These are phyloP conservation scores for Chaetomium sp. DNA, from an alignment of 2,329 filamentous ascomycete genomes.

Conservation along the genomic window DNA sequence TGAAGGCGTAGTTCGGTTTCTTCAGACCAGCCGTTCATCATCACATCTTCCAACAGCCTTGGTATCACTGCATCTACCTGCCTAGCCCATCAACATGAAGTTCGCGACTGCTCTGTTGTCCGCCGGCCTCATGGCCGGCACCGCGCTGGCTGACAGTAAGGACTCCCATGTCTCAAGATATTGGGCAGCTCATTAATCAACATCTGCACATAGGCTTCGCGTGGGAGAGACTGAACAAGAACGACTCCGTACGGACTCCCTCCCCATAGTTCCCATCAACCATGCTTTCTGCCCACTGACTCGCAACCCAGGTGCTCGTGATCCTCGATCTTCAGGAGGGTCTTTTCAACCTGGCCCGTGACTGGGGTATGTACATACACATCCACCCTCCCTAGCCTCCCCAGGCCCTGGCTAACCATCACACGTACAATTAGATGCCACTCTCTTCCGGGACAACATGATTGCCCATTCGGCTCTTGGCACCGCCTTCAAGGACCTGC, in stretches of 20 bases:
- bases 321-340: constrained; percentile 56
- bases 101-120: constrained; percentile 14
- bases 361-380: constrained; percentile 39
- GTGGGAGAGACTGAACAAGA: constrained; percentile 27
- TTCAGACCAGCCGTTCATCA: constrained; percentile 1
- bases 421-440: constrained; percentile 38
- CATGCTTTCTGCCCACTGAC: neutral
- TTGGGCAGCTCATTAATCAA: neutral
- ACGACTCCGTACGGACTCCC: constrained; percentile 24
- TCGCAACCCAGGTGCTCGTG: constrained; percentile 40
- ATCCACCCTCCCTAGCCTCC: neutral
- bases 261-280: neutral
- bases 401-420: neutral
- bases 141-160: constrained; percentile 19
- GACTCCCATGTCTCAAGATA: neutral
- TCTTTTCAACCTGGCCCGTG: constrained; percentile 53
- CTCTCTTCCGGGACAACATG: constrained; percentile 60
- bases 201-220: constrained; percentile 13
- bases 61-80: neutral
- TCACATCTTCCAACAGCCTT: neutral
- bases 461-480: constrained; percentile 61
- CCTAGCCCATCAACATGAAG: constrained; percentile 17
- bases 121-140: constrained; percentile 15
- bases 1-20: neutral
- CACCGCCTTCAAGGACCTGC: constrained; percentile 55